phyloP scores from a whole-genome alignment of 176 grass and related monocot species.

The Elaeis guineensis region DNA sequence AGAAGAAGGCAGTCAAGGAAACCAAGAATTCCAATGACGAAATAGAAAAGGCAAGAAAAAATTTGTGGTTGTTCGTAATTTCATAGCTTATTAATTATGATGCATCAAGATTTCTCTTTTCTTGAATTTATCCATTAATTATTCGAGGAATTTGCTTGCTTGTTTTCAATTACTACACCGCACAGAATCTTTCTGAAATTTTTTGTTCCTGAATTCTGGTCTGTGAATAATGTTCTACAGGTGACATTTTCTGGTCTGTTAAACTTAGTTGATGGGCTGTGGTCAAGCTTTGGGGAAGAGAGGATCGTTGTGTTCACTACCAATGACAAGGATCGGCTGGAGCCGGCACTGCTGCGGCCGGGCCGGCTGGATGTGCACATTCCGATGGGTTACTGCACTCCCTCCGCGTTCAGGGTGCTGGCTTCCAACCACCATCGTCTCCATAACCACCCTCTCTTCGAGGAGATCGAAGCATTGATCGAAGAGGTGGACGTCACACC shows the following conservation, averaged over 20 bases:
- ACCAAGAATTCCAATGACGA: neutral
- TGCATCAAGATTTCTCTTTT: too few species aligned
- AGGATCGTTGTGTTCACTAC: slow-evolving; percentile 86
- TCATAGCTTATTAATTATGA: too few species aligned
- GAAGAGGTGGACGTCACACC: slow-evolving; percentile 42
- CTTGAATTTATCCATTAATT: too few species aligned
- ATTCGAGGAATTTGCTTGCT: too few species aligned
- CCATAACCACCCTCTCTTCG: slow-evolving; percentile 29
- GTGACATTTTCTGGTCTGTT: slow-evolving; percentile 68
- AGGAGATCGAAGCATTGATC: slow-evolving; percentile 43
- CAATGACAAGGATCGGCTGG: slow-evolving; percentile 77
- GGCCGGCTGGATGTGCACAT: slow-evolving; percentile 90
- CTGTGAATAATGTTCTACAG: slow-evolving; percentile 6
- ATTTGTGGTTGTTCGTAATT: too few species aligned
- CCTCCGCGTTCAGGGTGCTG: slow-evolving; percentile 48
- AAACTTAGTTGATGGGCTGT: slow-evolving; percentile 78
- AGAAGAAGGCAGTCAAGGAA: too few species aligned
- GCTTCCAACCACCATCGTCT: slow-evolving; percentile 58
- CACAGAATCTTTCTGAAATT: too few species aligned
- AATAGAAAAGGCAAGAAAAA: slow-evolving; percentile 27
- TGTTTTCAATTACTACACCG: too few species aligned
- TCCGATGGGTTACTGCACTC: slow-evolving; percentile 74
- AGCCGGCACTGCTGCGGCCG: slow-evolving; percentile 63
- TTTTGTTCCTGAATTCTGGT: too few species aligned
- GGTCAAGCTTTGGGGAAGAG: slow-evolving; percentile 71